Base-by-base conservation (phyloP, 805 yeast species). In the Phaffomyces opuntiae region DNA sequence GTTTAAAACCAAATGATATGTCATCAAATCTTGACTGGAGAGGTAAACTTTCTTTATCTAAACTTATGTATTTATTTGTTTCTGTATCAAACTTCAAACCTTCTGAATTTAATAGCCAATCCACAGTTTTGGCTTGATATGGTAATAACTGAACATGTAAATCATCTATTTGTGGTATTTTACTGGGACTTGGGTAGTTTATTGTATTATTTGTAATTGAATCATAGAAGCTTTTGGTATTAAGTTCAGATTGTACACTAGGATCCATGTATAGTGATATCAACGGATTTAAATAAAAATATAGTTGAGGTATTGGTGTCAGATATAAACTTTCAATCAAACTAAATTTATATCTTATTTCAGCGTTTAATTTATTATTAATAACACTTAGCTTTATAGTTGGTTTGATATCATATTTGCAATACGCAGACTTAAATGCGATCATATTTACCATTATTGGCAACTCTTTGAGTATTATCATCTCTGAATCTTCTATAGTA, bases 101-200 rank as follows among this genome's bases (percentile, higher is more conserved):
- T 56, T 81, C 88, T 48, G 67, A 70, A 0, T 61, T 50, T 5
- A 81, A 60, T 55, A 81, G 62, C 88, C 88, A 81, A 16, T 65
- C 60, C 2, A 81, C 69, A 3, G 84, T 71, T 38, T 69, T 72
- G 5, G 66, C 67, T 57, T 81, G 88, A 49, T 80, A 81, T 3
- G 63, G 63, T 25, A 76, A 55, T 8, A 77, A 59, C 13, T 63
- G 63, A 0, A 77, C 67, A 9, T 67, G 72, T 7, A 77, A 56
- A 35, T 70, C 75, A 0, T 75, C 72, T 3, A 73, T 63, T 19
- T 67, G 64, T 1, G 54, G 51, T 9, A 46, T 40, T 12, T 29
- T 45, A 7, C 16, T n/a, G 1, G n/a, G 9, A 9, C 6, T 17
- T 1, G 56, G 61, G 27, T 63, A 45, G 0, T 39, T 48, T 9